Percentiles rank a stretch among this genome's conserved stretches.
phyloP scores from a whole-genome alignment of 345 rosid genomes.

The Salix exigua region DNA sequence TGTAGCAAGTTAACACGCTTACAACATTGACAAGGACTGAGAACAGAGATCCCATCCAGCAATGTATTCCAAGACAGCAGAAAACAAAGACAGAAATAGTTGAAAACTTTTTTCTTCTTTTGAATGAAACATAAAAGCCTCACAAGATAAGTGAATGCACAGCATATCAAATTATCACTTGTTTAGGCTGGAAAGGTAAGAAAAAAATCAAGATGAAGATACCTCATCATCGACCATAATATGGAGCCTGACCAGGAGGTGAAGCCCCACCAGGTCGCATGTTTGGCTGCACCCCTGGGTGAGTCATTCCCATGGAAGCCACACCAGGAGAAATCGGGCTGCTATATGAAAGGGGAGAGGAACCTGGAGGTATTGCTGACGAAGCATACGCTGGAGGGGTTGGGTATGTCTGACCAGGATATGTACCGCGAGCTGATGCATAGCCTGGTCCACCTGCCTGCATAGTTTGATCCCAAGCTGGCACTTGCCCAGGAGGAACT shows the following conservation, averaged over 20 bases:
- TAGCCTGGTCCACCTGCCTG: slow-evolving; percentile 31
- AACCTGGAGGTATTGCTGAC: slow-evolving; percentile 32
- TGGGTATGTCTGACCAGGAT: slow-evolving; percentile 33
- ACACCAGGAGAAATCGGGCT: slow-evolving; percentile 18
- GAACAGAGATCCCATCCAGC: not conserved
- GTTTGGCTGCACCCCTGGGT: slow-evolving; percentile 34
- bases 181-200: not conserved
- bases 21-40: not conserved
- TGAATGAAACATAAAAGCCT: not conserved
- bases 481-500: slow-evolving; percentile 36
- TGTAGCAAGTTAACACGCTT: not conserved
- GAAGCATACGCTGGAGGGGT: slow-evolving; percentile 28
- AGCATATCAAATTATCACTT: not conserved
- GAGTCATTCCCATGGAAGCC: slow-evolving; percentile 26
- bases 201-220: not conserved
- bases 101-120: not conserved
- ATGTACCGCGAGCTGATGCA: slow-evolving; percentile 30
- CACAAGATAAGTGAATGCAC: not conserved
- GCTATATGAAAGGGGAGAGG: slow-evolving; percentile 31
- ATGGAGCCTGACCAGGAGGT: slow-evolving; percentile 38
- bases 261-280: slow-evolving; percentile 31
- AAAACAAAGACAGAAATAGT: not conserved
- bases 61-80: not conserved
- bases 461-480: slow-evolving; percentile 43
- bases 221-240: slow-evolving; percentile 34